These are phyloP conservation scores for Alternaria solani DNA, from an alignment of 2,329 filamentous ascomycete species.

Conservation along the genomic window DNA sequence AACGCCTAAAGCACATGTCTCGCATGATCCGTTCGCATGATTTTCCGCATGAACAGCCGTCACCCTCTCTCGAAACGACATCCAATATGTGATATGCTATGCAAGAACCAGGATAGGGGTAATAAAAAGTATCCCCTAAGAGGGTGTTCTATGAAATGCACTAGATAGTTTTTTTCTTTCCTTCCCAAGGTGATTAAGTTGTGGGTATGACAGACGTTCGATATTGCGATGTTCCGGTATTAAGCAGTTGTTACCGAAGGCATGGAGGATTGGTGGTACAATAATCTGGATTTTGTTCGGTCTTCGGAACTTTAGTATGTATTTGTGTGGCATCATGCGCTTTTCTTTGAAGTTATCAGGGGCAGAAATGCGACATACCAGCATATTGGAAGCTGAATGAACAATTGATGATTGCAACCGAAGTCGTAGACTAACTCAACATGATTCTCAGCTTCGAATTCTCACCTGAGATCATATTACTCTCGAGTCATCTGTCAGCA, in stretches of 20 bases:
- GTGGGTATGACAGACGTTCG: neutral
- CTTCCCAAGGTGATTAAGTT: neutral
- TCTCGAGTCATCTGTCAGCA: neutral
- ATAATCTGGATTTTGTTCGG: neutral
- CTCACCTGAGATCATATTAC: neutral
- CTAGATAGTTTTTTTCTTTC: neutral
- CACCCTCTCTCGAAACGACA: neutral
- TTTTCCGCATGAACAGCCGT: neutral
- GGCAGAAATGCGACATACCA: neutral
- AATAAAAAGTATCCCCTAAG: neutral
- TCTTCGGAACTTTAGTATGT: neutral
- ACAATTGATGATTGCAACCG: neutral
- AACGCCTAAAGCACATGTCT: neutral
- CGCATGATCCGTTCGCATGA: neutral
- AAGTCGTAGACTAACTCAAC: neutral
- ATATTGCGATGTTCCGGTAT: neutral
- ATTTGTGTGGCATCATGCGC: neutral
- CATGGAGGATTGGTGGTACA: neutral
- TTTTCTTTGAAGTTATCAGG: neutral
- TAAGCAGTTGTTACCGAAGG: neutral
- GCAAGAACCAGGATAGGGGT: neutral
- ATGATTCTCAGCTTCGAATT: neutral
- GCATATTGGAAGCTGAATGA: neutral
- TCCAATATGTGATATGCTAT: conserved; percentile 1
- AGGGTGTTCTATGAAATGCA: neutral